These are phyloP conservation scores for Candolleomyces eurysporus DNA, from an alignment of 768 basidiomycete species.

Conservation along the genomic window DNA sequence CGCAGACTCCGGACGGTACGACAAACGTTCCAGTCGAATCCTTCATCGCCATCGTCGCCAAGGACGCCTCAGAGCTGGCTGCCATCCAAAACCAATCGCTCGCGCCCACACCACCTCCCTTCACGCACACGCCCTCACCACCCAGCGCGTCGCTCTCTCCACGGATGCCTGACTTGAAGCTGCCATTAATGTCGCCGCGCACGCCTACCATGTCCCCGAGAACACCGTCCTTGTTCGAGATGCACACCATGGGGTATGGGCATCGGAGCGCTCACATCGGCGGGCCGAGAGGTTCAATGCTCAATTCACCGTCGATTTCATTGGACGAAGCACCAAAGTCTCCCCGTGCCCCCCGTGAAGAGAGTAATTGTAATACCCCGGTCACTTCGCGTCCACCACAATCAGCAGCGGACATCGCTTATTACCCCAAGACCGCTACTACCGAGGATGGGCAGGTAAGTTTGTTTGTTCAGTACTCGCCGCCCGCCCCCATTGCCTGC, in stretches of 20 bases:
- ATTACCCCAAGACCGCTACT: neutral
- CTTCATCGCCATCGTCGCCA: conserved; percentile 84
- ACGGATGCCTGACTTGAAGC: conserved; percentile 18
- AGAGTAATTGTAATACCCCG: neutral
- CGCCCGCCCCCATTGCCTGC: neutral
- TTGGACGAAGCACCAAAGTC: neutral
- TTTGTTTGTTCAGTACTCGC: neutral
- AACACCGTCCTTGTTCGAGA: conserved; percentile 30
- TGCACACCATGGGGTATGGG: conserved; percentile 26
- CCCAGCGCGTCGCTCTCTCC: conserved; percentile 22
- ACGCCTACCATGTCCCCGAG: conserved; percentile 21
- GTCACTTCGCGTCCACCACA: neutral
- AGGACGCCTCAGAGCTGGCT: conserved; percentile 43
- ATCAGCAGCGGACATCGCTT: neutral
- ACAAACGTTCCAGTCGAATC: conserved; percentile 87
- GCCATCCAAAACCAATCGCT: conserved; percentile 19
- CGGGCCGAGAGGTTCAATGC: conserved; percentile 11
- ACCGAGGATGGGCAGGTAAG: neutral
- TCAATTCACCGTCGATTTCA: neutral
- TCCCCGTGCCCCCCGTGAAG: neutral
- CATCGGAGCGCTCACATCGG: conserved; percentile 21
- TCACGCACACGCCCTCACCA: conserved; percentile 23
- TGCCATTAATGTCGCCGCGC: conserved; percentile 17
- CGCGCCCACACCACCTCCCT: conserved; percentile 23
- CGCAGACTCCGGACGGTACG: conserved; percentile 59